Evolutionary conservation across 495 filamentous ascomycete species (phyloP), one percentile per base, ranked within the genome.

Genomic region (Evansstolkia leycettana): DNA sequence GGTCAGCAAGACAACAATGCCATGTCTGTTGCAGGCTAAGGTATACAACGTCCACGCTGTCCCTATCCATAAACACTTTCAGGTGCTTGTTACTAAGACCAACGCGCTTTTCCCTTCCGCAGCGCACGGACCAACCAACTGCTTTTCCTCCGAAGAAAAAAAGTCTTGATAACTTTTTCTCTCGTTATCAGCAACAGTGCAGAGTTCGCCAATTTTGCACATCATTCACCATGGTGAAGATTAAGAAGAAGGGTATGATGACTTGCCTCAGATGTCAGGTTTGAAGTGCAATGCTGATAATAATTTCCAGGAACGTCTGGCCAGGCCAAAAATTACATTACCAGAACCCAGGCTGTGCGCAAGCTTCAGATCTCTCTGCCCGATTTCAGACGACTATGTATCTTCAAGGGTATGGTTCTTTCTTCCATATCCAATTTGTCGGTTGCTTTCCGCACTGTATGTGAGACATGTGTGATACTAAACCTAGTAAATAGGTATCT

Each of bases 311-410:
- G 90, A 50, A 81, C 80, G 51, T 74, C 86, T 53, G 90, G 90
- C 63, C 75, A 81, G 62, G 88, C 90, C 67, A 95, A 89, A 67
- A 96, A 96, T 73, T 98, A 87, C 69, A 89, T 96, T 44, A 95
- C 89, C 31, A 75, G 90, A 58, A 94, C 87, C 2, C 86, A 93
- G 59, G 90, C 92, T 11, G 86, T 96, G 42, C 82, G 87, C 47
- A 96, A 96, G 68, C 80, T 98, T 42, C 90, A 98, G 62, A 83
- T 96, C 55, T 92, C 85, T 44, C 73, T 98, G 34, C 86, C 86
- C 26, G 92, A 98, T 62, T 98, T 98, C 63, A 79, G 90, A 59
- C 80, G 92, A 54, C 72, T 98, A 55, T 98, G 90, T 60, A 98
- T 98, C 50, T 98, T 93, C 76, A 96, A 96, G 65, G 90, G 74